phyloP scores from a whole-genome alignment of 169 alveolate genomes.

The Eimeria acervulina region DNA sequence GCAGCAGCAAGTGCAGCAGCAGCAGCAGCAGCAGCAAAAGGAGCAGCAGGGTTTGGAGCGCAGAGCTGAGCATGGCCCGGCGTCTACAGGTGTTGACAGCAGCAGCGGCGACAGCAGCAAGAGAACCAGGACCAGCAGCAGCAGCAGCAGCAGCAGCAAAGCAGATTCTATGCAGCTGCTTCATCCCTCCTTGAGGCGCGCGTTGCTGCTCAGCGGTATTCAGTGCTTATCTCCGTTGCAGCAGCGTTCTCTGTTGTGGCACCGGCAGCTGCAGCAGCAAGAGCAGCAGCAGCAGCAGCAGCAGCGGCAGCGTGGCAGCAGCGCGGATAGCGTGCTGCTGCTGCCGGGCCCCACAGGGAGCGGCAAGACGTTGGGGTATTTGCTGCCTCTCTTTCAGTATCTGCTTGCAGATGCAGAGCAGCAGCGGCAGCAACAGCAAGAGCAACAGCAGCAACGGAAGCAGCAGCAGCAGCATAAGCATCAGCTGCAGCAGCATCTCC shows the following conservation, averaged over 20 bases:
- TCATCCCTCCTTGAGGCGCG: not conserved
- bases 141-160: not conserved
- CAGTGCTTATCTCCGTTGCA: not conserved
- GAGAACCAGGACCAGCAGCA: too few relatives aligned
- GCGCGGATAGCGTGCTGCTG: not conserved
- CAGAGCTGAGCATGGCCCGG: not conserved
- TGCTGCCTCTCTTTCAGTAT: constrained; percentile 89
- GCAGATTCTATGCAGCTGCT: not conserved
- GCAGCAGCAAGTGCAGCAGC: constrained; percentile 6
- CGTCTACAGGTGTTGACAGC: not conserved
- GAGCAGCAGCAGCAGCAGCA: not conserved
- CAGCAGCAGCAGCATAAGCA: too few relatives aligned
- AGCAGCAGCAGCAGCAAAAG: not conserved
- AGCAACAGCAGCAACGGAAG: too few relatives aligned
- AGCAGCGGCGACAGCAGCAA: not conserved
- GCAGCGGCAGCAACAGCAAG: not conserved
- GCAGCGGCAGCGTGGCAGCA: not conserved
- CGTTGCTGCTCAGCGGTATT: constrained; percentile 19
- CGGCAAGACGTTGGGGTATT: constrained; percentile 95
- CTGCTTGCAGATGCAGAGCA: not conserved
- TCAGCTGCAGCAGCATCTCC: not conserved
- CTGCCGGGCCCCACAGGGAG: constrained; percentile 95
- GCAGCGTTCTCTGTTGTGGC: not conserved
- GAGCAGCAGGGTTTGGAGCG: not conserved
- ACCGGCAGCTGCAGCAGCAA: not conserved